These are phyloP conservation scores for Lactifluus rugatus DNA, from an alignment of 768 basidiomycete species.

Conservation along the genomic window DNA sequence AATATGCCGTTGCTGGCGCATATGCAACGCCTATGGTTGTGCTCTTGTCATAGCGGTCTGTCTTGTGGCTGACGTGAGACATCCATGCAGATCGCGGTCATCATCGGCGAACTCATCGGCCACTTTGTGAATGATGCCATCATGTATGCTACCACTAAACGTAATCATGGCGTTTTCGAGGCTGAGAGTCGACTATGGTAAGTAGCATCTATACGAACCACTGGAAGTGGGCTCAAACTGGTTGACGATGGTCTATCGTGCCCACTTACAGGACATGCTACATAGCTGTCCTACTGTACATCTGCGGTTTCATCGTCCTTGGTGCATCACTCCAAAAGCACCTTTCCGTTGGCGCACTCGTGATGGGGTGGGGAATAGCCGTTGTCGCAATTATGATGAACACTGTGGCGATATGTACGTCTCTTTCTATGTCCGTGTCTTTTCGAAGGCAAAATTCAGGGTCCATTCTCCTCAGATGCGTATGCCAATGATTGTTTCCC, in stretches of 20 bases:
- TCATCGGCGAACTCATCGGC: conserved; percentile 44
- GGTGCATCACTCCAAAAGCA: conserved; percentile 48
- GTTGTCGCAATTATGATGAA: conserved; percentile 47
- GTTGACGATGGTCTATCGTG: not conserved
- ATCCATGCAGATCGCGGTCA: conserved; percentile 32
- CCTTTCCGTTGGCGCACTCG: conserved; percentile 40
- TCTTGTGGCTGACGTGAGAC: not conserved
- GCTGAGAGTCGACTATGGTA: conserved; percentile 53
- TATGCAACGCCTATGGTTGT: conserved; percentile 49
- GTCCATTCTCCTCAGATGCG: conserved; percentile 28
- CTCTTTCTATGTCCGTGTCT: conserved; percentile 10
- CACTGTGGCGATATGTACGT: conserved; percentile 52
- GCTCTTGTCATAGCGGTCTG: not conserved
- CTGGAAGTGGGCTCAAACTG: too few species aligned
- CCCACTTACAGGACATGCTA: conserved; percentile 43
- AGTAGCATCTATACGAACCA: not conserved
- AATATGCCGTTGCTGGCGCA: conserved; percentile 40
- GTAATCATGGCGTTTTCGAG: conserved; percentile 43
- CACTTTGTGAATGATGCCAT: conserved; percentile 43
- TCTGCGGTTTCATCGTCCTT: conserved; percentile 50
- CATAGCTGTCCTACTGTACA: conserved; percentile 47
- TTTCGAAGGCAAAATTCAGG: conserved; percentile 17
- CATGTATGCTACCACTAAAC: conserved; percentile 33
- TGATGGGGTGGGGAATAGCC: conserved; percentile 62
- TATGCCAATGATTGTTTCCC: conserved; percentile 45